phyloP scores from a whole-genome alignment of 2,329 filamentous ascomycete species.

The Trichophyton equinum region DNA sequence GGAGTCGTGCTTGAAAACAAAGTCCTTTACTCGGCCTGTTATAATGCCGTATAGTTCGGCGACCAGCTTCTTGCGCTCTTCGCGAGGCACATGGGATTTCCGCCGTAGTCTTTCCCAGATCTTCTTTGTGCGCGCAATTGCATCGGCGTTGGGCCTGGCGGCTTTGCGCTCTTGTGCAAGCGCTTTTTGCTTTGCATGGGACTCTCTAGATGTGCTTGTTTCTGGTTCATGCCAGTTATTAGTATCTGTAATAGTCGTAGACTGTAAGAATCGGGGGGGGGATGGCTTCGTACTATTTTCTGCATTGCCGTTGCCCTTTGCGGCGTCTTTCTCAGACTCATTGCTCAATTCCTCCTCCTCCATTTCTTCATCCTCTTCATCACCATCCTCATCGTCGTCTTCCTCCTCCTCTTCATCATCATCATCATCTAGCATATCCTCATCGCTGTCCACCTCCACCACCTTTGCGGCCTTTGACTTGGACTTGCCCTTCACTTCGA shows the following conservation, averaged over 20 bases:
- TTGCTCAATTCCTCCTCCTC: background rate
- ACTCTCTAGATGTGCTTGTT: conserved; percentile 67
- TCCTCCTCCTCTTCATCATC: background rate
- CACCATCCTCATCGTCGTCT: background rate
- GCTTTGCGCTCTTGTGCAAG: conserved; percentile 79
- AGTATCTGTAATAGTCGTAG: conserved; percentile 16
- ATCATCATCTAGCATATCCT: background rate
- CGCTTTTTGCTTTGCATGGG: conserved; percentile 85
- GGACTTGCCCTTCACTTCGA: conserved; percentile 18
- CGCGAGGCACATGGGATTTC: conserved; percentile 83
- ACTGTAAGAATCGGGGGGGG: conserved; percentile 8
- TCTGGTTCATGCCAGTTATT: conserved; percentile 6
- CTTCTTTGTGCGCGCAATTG: conserved; percentile 81
- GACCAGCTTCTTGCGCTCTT: conserved; percentile 77
- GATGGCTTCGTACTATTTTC: conserved; percentile 11
- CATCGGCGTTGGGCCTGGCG: conserved; percentile 83
- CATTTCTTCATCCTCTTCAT: background rate
- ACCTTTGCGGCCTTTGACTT: background rate
- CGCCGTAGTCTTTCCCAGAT: conserved; percentile 87
- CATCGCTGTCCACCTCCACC: background rate
- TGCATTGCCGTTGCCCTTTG: conserved; percentile 1
- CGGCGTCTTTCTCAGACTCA: background rate
- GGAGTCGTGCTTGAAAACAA: conserved; percentile 96
- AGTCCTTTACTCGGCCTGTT: conserved; percentile 81
- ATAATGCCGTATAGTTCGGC: conserved; percentile 85